Base-by-base conservation (phyloP, 768 basidiomycete species). In the Epithele typhae region DNA sequence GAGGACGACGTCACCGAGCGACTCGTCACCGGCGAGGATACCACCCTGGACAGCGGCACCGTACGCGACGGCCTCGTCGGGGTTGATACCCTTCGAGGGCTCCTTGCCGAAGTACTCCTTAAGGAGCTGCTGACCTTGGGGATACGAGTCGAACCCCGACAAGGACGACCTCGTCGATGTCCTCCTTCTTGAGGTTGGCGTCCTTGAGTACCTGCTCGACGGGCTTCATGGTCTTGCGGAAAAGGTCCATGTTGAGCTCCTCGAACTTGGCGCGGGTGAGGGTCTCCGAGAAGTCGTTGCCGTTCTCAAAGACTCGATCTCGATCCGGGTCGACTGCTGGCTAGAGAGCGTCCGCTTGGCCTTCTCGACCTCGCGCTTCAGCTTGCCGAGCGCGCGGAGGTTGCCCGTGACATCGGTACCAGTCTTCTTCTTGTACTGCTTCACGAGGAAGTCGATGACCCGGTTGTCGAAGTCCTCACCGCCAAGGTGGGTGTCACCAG, bases 141-240 rank as follows among this genome's bases (percentile, higher is more conserved):
- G 61, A 99, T 99, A 84, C 95, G 94, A 58, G 95, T 99, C 23
- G 95, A 98, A 69, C 92, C 92, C 92, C 92, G 51, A 95, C 92
- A 43, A 95, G 90, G 40, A 92, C 88, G 54, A 91, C 75, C 86
- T 98, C 94, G 54, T 94, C 81, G 43, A 99, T 72, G 54, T 92
- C 87, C 59, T 97, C 95, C 81, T 98, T 99, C 83, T 94, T 95
- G 65, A 98, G 86, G 58, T 87, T 87, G 54, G 95, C 88, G 62
- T 98, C 95, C 83, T 96, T 96, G 59, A 98, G 76, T 18, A 98
- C 95, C 69, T 97, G 95, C 69, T 97, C 94, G 52, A 98, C 95
- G 53, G 95, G 95, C 76, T 94, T 94, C 91, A 98, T 92, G 25
- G 95, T 99, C 81, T 95, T 95, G 62, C 95, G 80, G 88, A 99